phyloP scores from a whole-genome alignment of 73 alveolate species.

The Paraurostyla sp. region DNA sequence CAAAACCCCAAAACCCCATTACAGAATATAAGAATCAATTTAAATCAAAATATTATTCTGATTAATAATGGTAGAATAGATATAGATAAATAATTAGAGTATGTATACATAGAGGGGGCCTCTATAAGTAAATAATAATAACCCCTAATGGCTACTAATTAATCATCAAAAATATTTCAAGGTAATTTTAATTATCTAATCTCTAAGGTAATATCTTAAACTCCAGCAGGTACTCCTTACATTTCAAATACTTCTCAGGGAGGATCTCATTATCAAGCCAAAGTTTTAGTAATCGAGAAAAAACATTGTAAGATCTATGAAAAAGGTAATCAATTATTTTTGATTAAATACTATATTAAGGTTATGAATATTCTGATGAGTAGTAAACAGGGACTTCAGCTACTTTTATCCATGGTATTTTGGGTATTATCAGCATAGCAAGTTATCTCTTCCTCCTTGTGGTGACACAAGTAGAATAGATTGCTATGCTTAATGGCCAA shows the following conservation, averaged over 20 bases:
- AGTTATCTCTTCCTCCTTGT: constrained; percentile 27
- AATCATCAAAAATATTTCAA: background rate
- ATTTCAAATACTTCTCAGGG: background rate
- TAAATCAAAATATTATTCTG: too few relatives aligned
- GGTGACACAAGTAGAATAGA: constrained; percentile 30
- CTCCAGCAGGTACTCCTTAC: background rate
- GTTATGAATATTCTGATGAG: constrained; percentile 2
- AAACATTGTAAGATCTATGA: constrained; percentile 7
- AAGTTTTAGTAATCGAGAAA: constrained; percentile 55
- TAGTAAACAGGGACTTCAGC: background rate
- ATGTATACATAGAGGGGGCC: too few relatives aligned
- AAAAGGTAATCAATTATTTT: constrained; percentile 12
- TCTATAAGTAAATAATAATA: too few relatives aligned
- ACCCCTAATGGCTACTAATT: background rate
- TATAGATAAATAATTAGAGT: too few relatives aligned
- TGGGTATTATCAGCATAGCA: constrained; percentile 59
- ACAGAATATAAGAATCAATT: too few relatives aligned
- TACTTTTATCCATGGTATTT: constrained; percentile 32
- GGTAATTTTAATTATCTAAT: background rate
- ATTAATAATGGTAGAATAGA: too few relatives aligned
- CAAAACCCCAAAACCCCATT: too few relatives aligned
- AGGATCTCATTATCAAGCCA: background rate
- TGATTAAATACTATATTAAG: background rate
- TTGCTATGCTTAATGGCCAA: constrained; percentile 15
- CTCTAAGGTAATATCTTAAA: background rate